Evolutionary conservation across 345 rosid species (phyloP), one percentile per base, ranked within the genome.

Genomic region (Salix exigua): DNA sequence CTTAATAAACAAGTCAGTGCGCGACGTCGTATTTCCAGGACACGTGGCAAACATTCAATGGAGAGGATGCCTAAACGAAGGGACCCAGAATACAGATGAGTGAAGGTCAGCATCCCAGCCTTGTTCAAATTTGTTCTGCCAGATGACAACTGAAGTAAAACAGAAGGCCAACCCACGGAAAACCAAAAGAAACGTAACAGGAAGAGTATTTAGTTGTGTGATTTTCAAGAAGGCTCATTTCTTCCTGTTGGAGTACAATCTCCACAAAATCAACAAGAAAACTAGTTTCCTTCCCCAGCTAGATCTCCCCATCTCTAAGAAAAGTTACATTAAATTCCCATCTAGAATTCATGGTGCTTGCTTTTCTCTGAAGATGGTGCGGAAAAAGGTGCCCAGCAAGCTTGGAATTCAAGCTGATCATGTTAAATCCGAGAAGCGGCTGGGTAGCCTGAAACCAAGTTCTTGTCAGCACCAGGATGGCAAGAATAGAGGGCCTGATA

Each of bases 351-450:
- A 70, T 78, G 80, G 28, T 72, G 75, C 61, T 25, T 68, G 77
- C 70, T 85, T 83, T 79, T 73, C 85, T 75, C 78, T 78, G 83
- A 85, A 85, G 82, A 95, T 95, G 97, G 97, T 95, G 28, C 99
- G 90, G 66, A 90, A 88, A 79, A 92, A 89, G 89, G 75, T 82
- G 66, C 75, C 75, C 81, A 75, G 48, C 73, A 85, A 84, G 88
- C 87, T 83, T 91, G 92, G 83, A 33, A 78, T 79, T 82, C 87
- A 90, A 80, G 83, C 87, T 83, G 84, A 80, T 72, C 86, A 72
- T 78, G 69, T 75, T 71, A 88, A 87, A 76, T 71, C 88, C 7
- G 89, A 86, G 63, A 87, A 82, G 75, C 85, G 68, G 80, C 82
- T 84, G 46, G 85, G 78, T 26, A 86, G 77, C 86, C 85, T 79